Evolutionary conservation across 1,139 yeast species (phyloP).

Genomic region (Candida dubliniensis): DNA sequence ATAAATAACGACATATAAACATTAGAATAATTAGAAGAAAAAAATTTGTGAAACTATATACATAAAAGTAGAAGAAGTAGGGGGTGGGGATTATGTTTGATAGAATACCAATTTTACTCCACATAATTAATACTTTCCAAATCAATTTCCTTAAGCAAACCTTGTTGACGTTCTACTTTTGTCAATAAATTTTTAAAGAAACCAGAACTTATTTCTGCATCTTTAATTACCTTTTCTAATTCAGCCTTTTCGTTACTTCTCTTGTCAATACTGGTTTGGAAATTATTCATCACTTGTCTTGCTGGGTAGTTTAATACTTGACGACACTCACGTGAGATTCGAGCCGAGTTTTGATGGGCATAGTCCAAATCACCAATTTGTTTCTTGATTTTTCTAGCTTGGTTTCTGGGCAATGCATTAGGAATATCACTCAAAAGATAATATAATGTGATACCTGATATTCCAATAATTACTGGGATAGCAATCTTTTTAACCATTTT

Average conservation of each 20-base stretch:
- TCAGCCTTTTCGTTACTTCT: slow-evolving; percentile 61
- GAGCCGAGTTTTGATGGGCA: slow-evolving; percentile 70
- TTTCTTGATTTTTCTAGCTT: slow-evolving; percentile 66
- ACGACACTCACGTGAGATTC: slow-evolving; percentile 81
- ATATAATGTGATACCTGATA: slow-evolving; percentile 58
- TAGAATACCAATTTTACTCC: slow-evolving; percentile 25
- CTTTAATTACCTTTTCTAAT: slow-evolving; percentile 52
- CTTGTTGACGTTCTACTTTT: slow-evolving; percentile 46
- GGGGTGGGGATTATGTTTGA: too few relatives aligned
- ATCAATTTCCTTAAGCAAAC: slow-evolving; percentile 49
- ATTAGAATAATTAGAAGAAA: neutral
- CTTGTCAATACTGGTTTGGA: slow-evolving; percentile 69
- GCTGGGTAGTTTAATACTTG: slow-evolving; percentile 80
- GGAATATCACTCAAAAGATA: slow-evolving; percentile 81
- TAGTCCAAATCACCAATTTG: slow-evolving; percentile 71
- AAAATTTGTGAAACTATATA: slow-evolving; percentile 2
- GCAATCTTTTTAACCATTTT: slow-evolving; percentile 35
- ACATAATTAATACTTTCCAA: slow-evolving; percentile 51
- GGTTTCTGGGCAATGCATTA: slow-evolving; percentile 80
- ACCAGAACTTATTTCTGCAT: slow-evolving; percentile 57
- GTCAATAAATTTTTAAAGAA: slow-evolving; percentile 60
- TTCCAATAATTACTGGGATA: slow-evolving; percentile 51
- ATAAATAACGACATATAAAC: slow-evolving; percentile 15
- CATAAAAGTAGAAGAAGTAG: neutral
- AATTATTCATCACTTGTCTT: slow-evolving; percentile 75